Conservation (phyloP, 352 stramenopile species). For the Phytophthora sp. region DNA sequence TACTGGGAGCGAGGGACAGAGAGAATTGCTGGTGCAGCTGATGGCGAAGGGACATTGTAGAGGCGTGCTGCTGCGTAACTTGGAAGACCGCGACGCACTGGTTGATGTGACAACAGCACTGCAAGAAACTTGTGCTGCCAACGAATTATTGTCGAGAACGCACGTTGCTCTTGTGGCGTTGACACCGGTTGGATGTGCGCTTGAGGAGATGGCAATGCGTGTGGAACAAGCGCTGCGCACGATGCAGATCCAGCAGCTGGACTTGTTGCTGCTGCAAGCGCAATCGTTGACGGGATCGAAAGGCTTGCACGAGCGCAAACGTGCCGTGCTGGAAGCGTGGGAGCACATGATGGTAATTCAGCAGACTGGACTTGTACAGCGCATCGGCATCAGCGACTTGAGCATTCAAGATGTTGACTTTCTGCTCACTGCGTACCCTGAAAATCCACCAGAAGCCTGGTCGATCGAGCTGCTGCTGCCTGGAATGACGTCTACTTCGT, state of each 20-base stretch:
- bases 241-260: conserved; percentile 44
- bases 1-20: conserved; percentile 28
- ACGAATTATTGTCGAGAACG: conserved; percentile 32
- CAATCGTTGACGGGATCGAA: conserved; percentile 14
- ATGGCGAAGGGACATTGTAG: conserved; percentile 44
- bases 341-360: conserved; percentile 44
- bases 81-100: conserved; percentile 39
- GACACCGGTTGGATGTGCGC: conserved; percentile 25
- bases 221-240: conserved; percentile 39
- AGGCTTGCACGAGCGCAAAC: conserved; percentile 44
- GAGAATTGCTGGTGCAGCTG: conserved; percentile 28
- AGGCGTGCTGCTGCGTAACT: conserved; percentile 34
- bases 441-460: conserved; percentile 25
- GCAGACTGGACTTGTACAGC: conserved; percentile 34
- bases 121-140: conserved; percentile 28
- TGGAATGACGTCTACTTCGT: background rate
- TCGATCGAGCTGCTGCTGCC: conserved; percentile 24
- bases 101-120: conserved; percentile 34
- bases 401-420: conserved; percentile 67
- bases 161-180: conserved; percentile 36
- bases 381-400: conserved; percentile 56
- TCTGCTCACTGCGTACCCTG: conserved; percentile 39
- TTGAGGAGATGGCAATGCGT: conserved; percentile 19
- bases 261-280: conserved; percentile 49
- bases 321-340: conserved; percentile 52